These are phyloP conservation scores for Ustilago nuda DNA, from an alignment of 1,284 basidiomycete genomes.

Conservation along the genomic window DNA sequence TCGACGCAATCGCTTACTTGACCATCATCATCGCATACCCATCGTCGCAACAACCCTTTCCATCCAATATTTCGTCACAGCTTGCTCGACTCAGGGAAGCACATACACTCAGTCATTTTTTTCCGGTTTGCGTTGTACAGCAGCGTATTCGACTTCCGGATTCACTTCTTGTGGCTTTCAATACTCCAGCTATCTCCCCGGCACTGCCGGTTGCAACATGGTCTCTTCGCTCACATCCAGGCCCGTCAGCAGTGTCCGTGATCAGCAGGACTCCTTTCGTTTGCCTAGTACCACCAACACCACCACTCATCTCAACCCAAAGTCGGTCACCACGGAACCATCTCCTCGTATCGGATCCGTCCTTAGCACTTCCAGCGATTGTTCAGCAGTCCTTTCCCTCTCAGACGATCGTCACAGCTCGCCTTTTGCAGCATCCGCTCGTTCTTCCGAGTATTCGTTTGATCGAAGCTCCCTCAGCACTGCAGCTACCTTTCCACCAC, in stretches of 20 bases:
- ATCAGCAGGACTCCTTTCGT: conserved; percentile 30
- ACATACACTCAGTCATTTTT: neutral
- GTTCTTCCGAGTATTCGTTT: conserved; percentile 38
- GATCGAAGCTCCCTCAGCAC: conserved; percentile 46
- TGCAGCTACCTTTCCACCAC: conserved; percentile 21
- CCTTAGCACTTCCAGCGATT: conserved; percentile 17
- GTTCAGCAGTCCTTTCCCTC: conserved; percentile 9
- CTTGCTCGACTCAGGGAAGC: neutral
- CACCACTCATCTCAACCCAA: conserved; percentile 17
- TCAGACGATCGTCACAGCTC: conserved; percentile 44
- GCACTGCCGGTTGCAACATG: conserved; percentile 50
- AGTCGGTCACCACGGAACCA: conserved; percentile 7
- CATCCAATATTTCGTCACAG: neutral
- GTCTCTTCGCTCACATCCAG: conserved; percentile 34
- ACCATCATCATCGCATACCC: neutral
- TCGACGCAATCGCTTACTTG: no score
- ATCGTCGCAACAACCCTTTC: no score
- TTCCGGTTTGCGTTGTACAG: neutral
- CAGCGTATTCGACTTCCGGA: neutral
- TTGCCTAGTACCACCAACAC: conserved; percentile 14
- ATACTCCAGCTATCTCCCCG: conserved; percentile 3
- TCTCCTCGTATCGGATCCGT: conserved; percentile 31
- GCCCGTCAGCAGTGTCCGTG: conserved; percentile 47
- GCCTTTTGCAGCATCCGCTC: conserved; percentile 30
- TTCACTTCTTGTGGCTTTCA: neutral